Percentiles rank a stretch among this genome's conserved stretches.
Conservation (phyloP, 768 basidiomycete genomes). For the Leucocoprinus sp. region DNA sequence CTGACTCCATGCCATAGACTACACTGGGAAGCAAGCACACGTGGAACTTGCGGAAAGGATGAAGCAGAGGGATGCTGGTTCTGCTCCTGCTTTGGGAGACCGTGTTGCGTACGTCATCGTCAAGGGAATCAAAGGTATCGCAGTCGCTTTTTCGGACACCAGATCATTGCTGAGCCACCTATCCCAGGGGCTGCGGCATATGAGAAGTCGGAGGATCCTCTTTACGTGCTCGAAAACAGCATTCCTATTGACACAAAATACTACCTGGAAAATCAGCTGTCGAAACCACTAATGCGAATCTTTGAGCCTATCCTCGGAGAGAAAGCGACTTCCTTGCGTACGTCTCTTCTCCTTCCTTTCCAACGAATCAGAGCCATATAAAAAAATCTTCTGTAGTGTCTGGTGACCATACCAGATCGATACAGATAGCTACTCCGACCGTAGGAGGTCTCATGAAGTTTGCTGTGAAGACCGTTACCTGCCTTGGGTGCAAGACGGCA, state of each 20-base stretch:
- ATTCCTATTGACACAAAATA: constrained; percentile 97
- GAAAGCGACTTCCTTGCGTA: constrained; percentile 76
- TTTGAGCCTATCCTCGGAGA: constrained; percentile 97
- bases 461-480: constrained; percentile 91
- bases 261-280: constrained; percentile 96
- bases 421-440: constrained; percentile 94
- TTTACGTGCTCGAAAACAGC: constrained; percentile 96
- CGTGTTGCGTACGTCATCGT: constrained; percentile 99
- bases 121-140: constrained; percentile 84
- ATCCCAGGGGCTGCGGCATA: constrained; percentile 84
- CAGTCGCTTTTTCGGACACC: not conserved
- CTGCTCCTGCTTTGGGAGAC: constrained; percentile 95
- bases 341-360: constrained; percentile 6
- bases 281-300: constrained; percentile 94
- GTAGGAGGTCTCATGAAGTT: constrained; percentile 98
- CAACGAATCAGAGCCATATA: constrained; percentile 5
- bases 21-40: constrained; percentile 92
- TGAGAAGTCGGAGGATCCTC: constrained; percentile 96
- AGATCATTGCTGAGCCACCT: not conserved
- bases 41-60: constrained; percentile 93
- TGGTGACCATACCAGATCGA: constrained; percentile 92
- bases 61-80: constrained; percentile 94
- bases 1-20: constrained; percentile 43
- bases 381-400: constrained; percentile 70
- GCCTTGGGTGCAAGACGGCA: constrained; percentile 92